Conservation (phyloP, 257 asterid species). For the Solanum medicagineum region DNA sequence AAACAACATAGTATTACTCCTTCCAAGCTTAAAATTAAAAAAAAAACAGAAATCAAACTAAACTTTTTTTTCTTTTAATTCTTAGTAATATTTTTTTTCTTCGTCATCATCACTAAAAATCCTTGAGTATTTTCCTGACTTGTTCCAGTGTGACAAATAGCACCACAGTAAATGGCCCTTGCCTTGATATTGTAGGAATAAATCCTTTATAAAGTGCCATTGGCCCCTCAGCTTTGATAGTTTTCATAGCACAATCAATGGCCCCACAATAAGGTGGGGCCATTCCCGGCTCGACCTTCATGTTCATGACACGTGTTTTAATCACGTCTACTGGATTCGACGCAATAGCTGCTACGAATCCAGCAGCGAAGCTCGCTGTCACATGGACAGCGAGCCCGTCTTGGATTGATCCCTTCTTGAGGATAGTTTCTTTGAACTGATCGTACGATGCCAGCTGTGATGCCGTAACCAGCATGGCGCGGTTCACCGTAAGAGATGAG, state of each 20-base stretch:
- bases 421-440: conserved; percentile 52
- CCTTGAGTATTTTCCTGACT: conserved; percentile 70
- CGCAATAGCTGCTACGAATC: conserved; percentile 85
- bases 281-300: conserved; percentile 67
- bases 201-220: conserved; percentile 81
- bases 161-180: conserved; percentile 82
- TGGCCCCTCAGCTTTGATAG: conserved; percentile 73
- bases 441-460: conserved; percentile 87
- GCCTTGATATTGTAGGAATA: conserved; percentile 75
- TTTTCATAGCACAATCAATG: conserved; percentile 75
- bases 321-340: conserved; percentile 90
- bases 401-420: conserved; percentile 37
- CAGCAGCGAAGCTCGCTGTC: conserved; percentile 84
- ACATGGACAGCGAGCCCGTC: conserved; percentile 87
- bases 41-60: not conserved
- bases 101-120: conserved; percentile 34
- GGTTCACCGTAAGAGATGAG: conserved; percentile 77
- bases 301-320: conserved; percentile 85
- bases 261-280: conserved; percentile 71
- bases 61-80: not conserved
- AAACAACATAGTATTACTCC: not conserved
- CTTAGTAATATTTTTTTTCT: not conserved
- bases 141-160: conserved; percentile 87
- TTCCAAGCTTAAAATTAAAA: not conserved
- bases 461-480: conserved; percentile 88